These are phyloP conservation scores for grape (Vitis vinifera) DNA, from an alignment of 164 flowering plant species.

Conservation along the genomic window DNA sequence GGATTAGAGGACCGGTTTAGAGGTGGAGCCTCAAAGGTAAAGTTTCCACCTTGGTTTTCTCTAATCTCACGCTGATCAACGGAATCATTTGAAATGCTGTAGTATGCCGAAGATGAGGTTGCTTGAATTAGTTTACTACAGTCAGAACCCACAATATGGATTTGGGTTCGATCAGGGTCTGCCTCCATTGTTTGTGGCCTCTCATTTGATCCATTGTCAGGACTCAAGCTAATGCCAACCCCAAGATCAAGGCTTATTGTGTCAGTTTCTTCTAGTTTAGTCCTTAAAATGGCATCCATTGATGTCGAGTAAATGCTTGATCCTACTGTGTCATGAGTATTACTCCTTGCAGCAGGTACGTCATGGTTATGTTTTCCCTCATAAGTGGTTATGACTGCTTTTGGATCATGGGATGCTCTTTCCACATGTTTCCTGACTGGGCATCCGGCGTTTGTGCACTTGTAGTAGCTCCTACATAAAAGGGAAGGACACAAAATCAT, in stretches of 20 bases:
- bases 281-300: background rate
- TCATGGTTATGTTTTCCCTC: constrained; percentile 18
- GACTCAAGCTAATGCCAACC: constrained; percentile 6
- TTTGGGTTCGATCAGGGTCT: background rate
- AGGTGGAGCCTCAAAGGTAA: background rate
- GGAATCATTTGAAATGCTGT: background rate
- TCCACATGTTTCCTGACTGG: constrained; percentile 10
- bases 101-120: background rate
- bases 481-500: too few relatives aligned
- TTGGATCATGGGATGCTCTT: background rate
- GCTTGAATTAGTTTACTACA: background rate
- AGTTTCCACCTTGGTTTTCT: background rate
- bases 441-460: constrained; percentile 14
- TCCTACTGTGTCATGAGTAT: constrained; percentile 9
- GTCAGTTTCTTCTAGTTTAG: constrained; percentile 5
- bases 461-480: constrained; percentile 12
- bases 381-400: constrained; percentile 13
- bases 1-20: too few relatives aligned
- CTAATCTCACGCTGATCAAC: background rate
- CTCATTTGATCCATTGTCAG: constrained; percentile 1
- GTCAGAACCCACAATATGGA: background rate
- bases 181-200: background rate
- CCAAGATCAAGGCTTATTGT: constrained; percentile 4
- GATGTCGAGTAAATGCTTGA: background rate
- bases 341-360: constrained; percentile 7